phyloP scores from a whole-genome alignment of 2,329 filamentous ascomycete genomes.

The Beauveria asiatica region DNA sequence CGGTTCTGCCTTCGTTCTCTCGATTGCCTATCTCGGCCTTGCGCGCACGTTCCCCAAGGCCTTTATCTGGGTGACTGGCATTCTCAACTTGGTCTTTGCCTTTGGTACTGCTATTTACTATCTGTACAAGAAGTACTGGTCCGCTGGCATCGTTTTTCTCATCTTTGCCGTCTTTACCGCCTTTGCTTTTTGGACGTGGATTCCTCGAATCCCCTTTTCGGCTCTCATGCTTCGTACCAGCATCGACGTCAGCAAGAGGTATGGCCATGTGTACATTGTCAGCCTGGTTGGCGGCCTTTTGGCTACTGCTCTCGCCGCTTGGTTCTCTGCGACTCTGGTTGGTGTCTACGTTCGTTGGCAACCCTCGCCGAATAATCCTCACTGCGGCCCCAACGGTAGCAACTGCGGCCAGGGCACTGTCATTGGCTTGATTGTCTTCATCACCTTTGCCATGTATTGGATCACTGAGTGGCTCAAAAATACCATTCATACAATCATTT shows the following conservation, averaged over 20 bases:
- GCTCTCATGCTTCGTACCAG: conserved; percentile 81
- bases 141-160: conserved; percentile 79
- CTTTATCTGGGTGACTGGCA: conserved; percentile 88
- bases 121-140: conserved; percentile 66
- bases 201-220: conserved; percentile 81
- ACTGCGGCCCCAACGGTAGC: conserved; percentile 41
- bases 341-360: conserved; percentile 79
- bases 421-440: conserved; percentile 75
- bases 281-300: conserved; percentile 74
- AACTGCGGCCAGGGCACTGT: conserved; percentile 69
- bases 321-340: conserved; percentile 80
- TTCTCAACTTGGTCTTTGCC: conserved; percentile 76
- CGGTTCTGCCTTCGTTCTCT: conserved; percentile 63
- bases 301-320: conserved; percentile 69
- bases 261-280: conserved; percentile 80
- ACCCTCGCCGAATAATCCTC: conserved; percentile 46
- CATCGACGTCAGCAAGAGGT: conserved; percentile 75
- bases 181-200: conserved; percentile 83
- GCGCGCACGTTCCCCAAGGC: conserved; percentile 76
- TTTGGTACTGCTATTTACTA: conserved; percentile 85
- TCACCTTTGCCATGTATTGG: conserved; percentile 92
- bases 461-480: conserved; percentile 91
- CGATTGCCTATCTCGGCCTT: conserved; percentile 66
- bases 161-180: conserved; percentile 72
- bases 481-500: conserved; percentile 79